phyloP scores from a whole-genome alignment of 1,284 basidiomycete species.

The Rhodofomes roseus region DNA sequence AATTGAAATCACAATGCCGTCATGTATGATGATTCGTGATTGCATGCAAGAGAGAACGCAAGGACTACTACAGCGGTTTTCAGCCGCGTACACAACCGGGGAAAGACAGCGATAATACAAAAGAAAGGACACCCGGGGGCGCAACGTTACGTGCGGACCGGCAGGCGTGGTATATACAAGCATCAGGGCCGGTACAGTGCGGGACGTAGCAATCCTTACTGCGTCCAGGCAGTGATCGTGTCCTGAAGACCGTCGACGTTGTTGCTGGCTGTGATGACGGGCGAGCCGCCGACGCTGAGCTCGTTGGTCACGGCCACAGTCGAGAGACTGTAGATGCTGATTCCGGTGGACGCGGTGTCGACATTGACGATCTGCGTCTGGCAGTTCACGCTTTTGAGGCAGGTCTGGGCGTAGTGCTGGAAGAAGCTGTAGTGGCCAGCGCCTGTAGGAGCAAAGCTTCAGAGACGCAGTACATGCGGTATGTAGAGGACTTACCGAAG shows the following conservation, averaged over 20 bases:
- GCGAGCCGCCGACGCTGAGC: constrained; percentile 48
- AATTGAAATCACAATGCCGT: too few relatives aligned
- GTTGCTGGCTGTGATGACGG: constrained; percentile 38
- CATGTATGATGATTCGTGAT: too few relatives aligned
- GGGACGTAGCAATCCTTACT: constrained; percentile 1
- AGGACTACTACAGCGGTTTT: too few relatives aligned
- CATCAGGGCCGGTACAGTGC: not conserved
- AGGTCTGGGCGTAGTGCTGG: constrained; percentile 33
- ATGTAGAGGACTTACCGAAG: constrained; percentile 40
- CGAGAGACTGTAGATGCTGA: constrained; percentile 57
- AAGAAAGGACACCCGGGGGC: not conserved
- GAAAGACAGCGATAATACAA: not conserved
- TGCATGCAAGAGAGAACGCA: too few relatives aligned
- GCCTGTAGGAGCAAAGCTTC: constrained; percentile 31
- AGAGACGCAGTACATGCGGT: too few relatives aligned
- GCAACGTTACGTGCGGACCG: not conserved
- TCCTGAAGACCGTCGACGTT: constrained; percentile 61
- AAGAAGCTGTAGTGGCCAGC: constrained; percentile 73
- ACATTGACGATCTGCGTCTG: constrained; percentile 59
- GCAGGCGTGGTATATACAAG: not conserved
- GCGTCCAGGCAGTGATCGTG: constrained; percentile 58
- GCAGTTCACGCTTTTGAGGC: constrained; percentile 45
- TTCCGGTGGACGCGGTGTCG: constrained; percentile 43
- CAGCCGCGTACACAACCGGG: not conserved
- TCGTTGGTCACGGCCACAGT: constrained; percentile 60